These are phyloP conservation scores for Cercospora berteroae DNA, from an alignment of 2,329 filamentous ascomycete genomes.

Conservation along the genomic window DNA sequence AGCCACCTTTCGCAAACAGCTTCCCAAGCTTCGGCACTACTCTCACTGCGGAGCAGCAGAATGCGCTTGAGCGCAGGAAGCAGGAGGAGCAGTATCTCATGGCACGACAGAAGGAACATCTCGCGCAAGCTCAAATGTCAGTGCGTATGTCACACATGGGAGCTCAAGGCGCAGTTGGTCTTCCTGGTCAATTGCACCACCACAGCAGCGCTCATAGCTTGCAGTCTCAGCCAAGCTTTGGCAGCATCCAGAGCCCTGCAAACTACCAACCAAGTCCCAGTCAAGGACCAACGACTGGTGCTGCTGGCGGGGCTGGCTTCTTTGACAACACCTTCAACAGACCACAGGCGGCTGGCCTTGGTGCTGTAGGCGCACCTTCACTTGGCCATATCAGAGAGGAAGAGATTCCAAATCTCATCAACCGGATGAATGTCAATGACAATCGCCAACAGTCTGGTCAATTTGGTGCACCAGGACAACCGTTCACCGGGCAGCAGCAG, in stretches of 20 bases:
- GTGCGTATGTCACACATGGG: conserved; percentile 64
- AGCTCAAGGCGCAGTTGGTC: conserved; percentile 44
- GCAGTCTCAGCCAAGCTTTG: conserved; percentile 94
- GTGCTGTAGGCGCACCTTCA: conserved; percentile 47
- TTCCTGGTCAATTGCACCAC: conserved; percentile 69
- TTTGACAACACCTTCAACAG: conserved; percentile 61
- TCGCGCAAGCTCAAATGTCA: conserved; percentile 79
- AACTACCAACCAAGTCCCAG: conserved; percentile 61
- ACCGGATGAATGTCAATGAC: conserved; percentile 60
- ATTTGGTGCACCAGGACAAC: conserved; percentile 47
- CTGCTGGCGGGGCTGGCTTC: conserved; percentile 51
- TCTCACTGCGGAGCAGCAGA: conserved; percentile 94
- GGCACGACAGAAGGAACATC: conserved; percentile 90
- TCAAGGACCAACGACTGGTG: conserved; percentile 41
- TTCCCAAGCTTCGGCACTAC: conserved; percentile 97
- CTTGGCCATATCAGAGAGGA: conserved; percentile 61
- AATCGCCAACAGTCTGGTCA: conserved; percentile 49
- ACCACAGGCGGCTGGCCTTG: conserved; percentile 42
- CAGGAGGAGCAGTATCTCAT: conserved; percentile 98
- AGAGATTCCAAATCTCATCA: conserved; percentile 63
- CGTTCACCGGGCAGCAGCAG: conserved; percentile 48
- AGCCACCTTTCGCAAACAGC: conserved; percentile 84
- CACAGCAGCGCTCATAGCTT: conserved; percentile 93
- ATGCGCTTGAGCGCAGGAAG: conserved; percentile 91
- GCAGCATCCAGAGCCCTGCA: conserved; percentile 81